Conservation (phyloP, 2,329 filamentous ascomycete species). For the Penicillium expansum region DNA sequence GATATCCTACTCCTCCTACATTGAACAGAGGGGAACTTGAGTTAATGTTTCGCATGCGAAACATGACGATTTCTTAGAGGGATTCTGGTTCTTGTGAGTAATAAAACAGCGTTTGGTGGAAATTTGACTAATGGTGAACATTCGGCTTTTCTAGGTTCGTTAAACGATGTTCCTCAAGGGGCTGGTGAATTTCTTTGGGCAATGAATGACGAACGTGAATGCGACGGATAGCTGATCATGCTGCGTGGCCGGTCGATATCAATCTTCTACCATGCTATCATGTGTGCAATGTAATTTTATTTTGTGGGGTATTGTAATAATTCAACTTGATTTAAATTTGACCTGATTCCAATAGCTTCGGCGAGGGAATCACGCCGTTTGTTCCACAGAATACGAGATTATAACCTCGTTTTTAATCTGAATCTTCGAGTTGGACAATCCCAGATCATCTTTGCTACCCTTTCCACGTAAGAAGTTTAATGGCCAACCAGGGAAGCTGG, state of each 20-base stretch:
- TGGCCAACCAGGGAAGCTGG: slow-evolving; percentile 7
- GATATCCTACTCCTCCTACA: neutral
- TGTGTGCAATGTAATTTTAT: neutral
- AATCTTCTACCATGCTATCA: neutral
- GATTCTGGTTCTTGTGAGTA: no score
- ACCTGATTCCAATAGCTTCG: neutral
- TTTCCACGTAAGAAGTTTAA: neutral
- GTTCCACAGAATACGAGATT: neutral
- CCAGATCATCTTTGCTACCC: neutral
- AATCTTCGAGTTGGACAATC: neutral
- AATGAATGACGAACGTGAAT: neutral
- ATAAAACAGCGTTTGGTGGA: no score
- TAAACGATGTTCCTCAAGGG: neutral
- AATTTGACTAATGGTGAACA: no score
- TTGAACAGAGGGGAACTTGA: neutral
- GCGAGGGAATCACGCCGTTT: neutral
- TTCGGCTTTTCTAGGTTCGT: neutral
- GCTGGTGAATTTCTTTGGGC: neutral
- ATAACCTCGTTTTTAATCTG: slow-evolving; percentile 1
- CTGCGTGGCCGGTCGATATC: neutral
- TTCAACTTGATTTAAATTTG: neutral
- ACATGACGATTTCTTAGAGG: neutral
- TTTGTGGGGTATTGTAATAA: neutral
- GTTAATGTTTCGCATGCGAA: neutral
- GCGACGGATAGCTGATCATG: neutral